A percentile compares a stretch with the other conserved stretches of the same genome.
phyloP scores from a whole-genome alignment of 768 basidiomycete species.

The Auriscalpium vulgare region DNA sequence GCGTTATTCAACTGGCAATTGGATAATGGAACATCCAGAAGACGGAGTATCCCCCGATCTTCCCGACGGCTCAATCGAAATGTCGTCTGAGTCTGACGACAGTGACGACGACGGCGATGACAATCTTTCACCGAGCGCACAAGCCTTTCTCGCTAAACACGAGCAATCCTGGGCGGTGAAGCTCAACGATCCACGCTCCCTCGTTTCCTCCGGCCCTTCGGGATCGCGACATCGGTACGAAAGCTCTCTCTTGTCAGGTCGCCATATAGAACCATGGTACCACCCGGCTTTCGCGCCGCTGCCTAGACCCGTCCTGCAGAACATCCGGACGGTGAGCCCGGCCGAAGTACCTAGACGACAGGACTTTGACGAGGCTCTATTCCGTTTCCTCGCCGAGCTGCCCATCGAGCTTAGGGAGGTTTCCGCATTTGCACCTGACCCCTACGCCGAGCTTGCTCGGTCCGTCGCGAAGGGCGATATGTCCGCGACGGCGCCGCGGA shows the following conservation, averaged over 20 bases:
- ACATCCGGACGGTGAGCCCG: slow-evolving; percentile 44
- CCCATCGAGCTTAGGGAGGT: slow-evolving; percentile 53
- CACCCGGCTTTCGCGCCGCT: slow-evolving; percentile 53
- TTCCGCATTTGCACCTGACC: slow-evolving; percentile 45
- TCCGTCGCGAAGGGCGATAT: slow-evolving; percentile 32
- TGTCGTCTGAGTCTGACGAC: slow-evolving; percentile 14
- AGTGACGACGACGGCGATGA: slow-evolving; percentile 12
- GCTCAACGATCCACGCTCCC: background rate
- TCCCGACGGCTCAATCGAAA: slow-evolving; percentile 4
- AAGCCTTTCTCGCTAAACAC: background rate
- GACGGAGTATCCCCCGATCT: slow-evolving; percentile 2
- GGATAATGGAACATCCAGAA: slow-evolving; percentile 17
- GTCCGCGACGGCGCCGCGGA: slow-evolving; percentile 29
- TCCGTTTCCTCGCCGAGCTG: slow-evolving; percentile 41
- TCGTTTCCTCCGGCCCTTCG: background rate
- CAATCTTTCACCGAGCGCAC: background rate
- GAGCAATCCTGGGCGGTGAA: slow-evolving; percentile 1
- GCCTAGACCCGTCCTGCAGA: slow-evolving; percentile 45
- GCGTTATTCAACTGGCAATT: slow-evolving; percentile 18
- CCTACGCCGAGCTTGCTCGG: slow-evolving; percentile 43
- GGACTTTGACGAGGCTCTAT: slow-evolving; percentile 43
- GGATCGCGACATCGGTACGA: slow-evolving; percentile 9
- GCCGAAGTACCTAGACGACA: slow-evolving; percentile 53
- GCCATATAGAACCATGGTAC: slow-evolving; percentile 49
- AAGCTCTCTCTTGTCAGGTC: slow-evolving; percentile 4